A percentile compares a stretch with the other conserved stretches of the same genome.
Evolutionary conservation across 2,329 filamentous ascomycete genomes (phyloP).

Genomic region (Plectosphaerella sp.): DNA sequence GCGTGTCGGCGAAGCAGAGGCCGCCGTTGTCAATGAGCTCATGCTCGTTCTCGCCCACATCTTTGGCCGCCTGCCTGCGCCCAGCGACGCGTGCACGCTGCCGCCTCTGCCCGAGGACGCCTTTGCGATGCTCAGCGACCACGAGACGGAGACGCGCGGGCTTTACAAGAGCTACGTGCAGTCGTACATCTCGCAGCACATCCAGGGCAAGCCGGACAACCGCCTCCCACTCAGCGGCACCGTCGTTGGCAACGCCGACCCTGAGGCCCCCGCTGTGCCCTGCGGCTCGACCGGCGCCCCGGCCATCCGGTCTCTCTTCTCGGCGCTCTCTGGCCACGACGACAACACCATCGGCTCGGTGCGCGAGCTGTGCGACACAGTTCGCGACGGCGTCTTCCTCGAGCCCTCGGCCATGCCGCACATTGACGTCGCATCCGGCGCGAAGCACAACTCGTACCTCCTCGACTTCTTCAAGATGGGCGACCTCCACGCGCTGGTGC

Average conservation of each 20-base stretch:
- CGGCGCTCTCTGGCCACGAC: conserved; percentile 63
- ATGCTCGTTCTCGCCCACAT: conserved; percentile 68
- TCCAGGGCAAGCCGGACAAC: conserved; percentile 44
- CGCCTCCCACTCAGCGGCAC: conserved; percentile 54
- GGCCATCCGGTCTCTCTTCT: conserved; percentile 61
- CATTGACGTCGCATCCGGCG: conserved; percentile 45
- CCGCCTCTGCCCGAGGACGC: conserved; percentile 57
- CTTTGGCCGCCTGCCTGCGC: conserved; percentile 54
- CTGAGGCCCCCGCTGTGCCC: conserved; percentile 14
- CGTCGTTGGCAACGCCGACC: conserved; percentile 31
- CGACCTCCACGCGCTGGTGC: conserved; percentile 52
- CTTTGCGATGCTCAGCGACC: conserved; percentile 47
- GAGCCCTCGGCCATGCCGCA: conserved; percentile 71
- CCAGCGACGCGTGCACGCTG: conserved; percentile 63
- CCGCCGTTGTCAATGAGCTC: conserved; percentile 50
- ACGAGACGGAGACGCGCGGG: conserved; percentile 62
- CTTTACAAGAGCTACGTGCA: conserved; percentile 67
- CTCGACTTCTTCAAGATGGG: conserved; percentile 77
- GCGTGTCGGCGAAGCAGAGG: conserved; percentile 44
- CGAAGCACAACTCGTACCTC: conserved; percentile 62
- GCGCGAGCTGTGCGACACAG: conserved; percentile 61
- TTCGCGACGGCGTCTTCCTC: conserved; percentile 66
- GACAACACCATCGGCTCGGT: conserved; percentile 56
- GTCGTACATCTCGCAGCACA: conserved; percentile 63
- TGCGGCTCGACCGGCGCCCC: conserved; percentile 30